A percentile compares a stretch with the other conserved stretches of the same genome.
phyloP scores from a whole-genome alignment of 2,329 filamentous ascomycete species.

The Aspergillus fijiensis region DNA sequence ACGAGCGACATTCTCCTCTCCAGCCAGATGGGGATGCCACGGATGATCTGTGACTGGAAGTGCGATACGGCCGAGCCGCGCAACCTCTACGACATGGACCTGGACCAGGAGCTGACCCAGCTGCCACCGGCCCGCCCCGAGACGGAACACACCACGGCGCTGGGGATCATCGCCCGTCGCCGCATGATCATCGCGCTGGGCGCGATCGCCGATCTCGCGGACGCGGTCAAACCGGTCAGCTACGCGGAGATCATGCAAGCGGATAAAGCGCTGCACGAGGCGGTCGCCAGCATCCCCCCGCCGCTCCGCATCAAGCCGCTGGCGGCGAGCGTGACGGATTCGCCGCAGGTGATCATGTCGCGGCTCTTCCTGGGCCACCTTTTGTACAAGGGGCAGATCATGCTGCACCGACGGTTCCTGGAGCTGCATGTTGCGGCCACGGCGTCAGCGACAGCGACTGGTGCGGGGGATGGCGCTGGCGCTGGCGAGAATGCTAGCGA shows the following conservation, averaged over 20 bases:
- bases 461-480: too few relatives aligned
- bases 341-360: conserved; percentile 22
- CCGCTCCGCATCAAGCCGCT: conserved; percentile 20
- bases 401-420: conserved; percentile 24
- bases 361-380: conserved; percentile 24
- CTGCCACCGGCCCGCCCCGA: conserved; percentile 55
- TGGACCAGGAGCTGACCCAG: conserved; percentile 48
- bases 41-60: conserved; percentile 58
- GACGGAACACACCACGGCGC: conserved; percentile 51
- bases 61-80: conserved; percentile 57
- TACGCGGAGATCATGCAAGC: conserved; percentile 33
- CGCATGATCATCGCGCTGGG: conserved; percentile 33
- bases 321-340: conserved; percentile 22
- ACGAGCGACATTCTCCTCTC: conserved; percentile 61
- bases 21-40: conserved; percentile 63
- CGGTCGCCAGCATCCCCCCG: conserved; percentile 12
- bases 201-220: conserved; percentile 30
- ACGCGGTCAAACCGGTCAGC: conserved; percentile 24
- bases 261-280: conserved; percentile 30
- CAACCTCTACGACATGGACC: conserved; percentile 61
- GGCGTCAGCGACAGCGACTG: too few relatives aligned
- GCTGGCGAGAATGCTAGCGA: too few relatives aligned
- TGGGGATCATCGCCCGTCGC: conserved; percentile 36
- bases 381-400: conserved; percentile 24
- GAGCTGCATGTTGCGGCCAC: not conserved